Evolutionary conservation across 176 grass and related monocot genomes (phyloP).

Genomic region (Cocos nucifera): DNA sequence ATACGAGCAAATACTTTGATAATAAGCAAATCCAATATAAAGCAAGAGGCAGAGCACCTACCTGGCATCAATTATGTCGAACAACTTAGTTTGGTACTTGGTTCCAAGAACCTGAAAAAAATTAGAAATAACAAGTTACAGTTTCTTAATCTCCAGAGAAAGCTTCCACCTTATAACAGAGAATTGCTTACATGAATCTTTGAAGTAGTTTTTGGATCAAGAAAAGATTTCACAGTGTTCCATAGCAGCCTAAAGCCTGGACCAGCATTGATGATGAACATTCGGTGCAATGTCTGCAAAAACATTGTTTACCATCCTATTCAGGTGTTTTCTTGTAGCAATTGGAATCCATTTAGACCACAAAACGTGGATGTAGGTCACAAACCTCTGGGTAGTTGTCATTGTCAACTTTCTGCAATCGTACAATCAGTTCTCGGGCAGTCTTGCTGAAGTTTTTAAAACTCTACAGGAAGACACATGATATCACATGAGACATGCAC

Average conservation of each 20-base stretch:
- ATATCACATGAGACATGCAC: background rate
- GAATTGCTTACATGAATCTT: slow-evolving; percentile 81
- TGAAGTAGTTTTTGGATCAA: slow-evolving; percentile 93
- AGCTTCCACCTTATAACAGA: background rate
- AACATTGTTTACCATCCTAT: background rate
- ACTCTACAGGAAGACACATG: slow-evolving; percentile 33
- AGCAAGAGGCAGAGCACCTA: slow-evolving; percentile 21
- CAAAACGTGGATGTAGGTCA: background rate
- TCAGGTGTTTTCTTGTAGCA: too few species aligned
- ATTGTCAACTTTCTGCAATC: slow-evolving; percentile 86
- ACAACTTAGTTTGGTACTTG: slow-evolving; percentile 78
- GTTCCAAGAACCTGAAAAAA: slow-evolving; percentile 73
- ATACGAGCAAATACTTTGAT: slow-evolving; percentile 6
- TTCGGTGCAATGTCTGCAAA: slow-evolving; percentile 75
- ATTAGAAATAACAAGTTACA: slow-evolving; percentile 10
- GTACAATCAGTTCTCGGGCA: slow-evolving; percentile 73
- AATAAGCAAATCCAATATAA: slow-evolving; percentile 3
- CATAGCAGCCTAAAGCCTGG: slow-evolving; percentile 79
- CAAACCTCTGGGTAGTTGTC: slow-evolving; percentile 96
- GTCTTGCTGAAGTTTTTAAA: slow-evolving; percentile 99
- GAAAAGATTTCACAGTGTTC: slow-evolving; percentile 87
- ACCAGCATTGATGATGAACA: slow-evolving; percentile 99
- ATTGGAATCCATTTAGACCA: slow-evolving; percentile 1
- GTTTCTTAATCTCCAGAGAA: slow-evolving; percentile 1
- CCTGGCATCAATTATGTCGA: slow-evolving; percentile 86